Conservation (phyloP, 2,329 filamentous ascomycete genomes). For the Pochonia chlamydosporia region DNA sequence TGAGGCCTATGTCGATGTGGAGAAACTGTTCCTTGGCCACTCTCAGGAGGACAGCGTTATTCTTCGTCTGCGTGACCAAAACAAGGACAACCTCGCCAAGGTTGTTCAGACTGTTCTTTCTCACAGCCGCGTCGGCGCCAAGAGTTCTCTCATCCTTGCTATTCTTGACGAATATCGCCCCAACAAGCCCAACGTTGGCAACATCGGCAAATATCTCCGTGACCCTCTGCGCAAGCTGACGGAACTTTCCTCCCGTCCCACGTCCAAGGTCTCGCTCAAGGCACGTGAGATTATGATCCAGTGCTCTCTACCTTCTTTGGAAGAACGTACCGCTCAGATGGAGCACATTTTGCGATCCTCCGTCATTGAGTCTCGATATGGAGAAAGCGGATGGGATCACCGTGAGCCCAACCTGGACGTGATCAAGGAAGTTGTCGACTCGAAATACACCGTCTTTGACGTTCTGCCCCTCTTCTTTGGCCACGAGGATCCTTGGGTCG, state of each 20-base stretch:
- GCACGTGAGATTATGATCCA: constrained; percentile 96
- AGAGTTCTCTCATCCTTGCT: constrained; percentile 89
- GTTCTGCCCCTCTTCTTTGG: constrained; percentile 93
- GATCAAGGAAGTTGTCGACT: constrained; percentile 97
- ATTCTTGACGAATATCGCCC: constrained; percentile 92
- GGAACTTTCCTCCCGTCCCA: constrained; percentile 72
- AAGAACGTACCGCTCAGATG: constrained; percentile 94
- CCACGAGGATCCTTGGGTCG: constrained; percentile 90
- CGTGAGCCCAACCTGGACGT: constrained; percentile 83
- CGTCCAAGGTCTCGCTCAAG: constrained; percentile 95
- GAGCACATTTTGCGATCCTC: constrained; percentile 96
- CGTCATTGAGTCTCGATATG: constrained; percentile 94
- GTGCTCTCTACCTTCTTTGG: constrained; percentile 89
- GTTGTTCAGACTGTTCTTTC: constrained; percentile 89
- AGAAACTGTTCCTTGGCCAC: constrained; percentile 81
- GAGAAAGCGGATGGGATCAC: constrained; percentile 95
- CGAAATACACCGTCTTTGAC: constrained; percentile 97
- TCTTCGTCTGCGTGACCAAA: constrained; percentile 86
- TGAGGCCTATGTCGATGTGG: constrained; percentile 74
- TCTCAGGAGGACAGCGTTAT: constrained; percentile 93
- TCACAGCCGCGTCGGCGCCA: constrained; percentile 84
- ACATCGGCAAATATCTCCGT: constrained; percentile 83
- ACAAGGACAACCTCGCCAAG: constrained; percentile 84
- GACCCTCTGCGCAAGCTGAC: constrained; percentile 77
- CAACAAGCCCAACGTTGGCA: constrained; percentile 85